Evolutionary conservation across 2,329 filamentous ascomycete genomes (phyloP), one percentile per base, ranked within the genome.

Genomic region (Emmonsiellopsis sp.): DNA sequence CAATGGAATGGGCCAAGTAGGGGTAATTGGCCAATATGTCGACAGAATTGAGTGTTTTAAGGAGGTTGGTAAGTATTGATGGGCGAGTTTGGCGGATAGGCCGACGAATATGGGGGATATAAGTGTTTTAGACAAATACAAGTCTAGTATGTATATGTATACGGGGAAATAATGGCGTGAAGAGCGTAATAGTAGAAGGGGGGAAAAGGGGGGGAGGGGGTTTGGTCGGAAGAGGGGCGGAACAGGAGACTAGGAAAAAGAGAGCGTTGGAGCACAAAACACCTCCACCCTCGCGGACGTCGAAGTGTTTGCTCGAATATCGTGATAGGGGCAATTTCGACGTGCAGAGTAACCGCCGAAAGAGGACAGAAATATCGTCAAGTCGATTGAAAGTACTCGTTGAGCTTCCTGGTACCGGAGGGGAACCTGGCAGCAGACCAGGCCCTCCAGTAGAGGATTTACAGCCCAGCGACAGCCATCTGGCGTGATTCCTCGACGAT

Each of bases 401-500:
- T 84, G 85, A 86, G 85, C 87, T 89, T 86, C 83, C 50, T 83
- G 85, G 86, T 89, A 87, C 90, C 82, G 54, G 56, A 58, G 48
- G 46, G 50, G 44, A 46, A 52, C 11, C 15, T 16, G 38, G 8
- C 30, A 37, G 49, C 53, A 40, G 31, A n/a, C 42, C 54, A 51
- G 72, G 76, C 78, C 82, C 83, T 84, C 84, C 83, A 90, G 86
- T 85, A 84, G 73, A 83, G 81, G 75, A 81, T 89, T 91, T 90
- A 94, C 86, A 92, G 87, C 86, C 86, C 85, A 87, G 83, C 85
- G 85, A 86, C 77, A 79, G 85, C 83, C 84, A 75, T 75, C 79
- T 82, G 81, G 82, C 82, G 81, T 84, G 85, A 73, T 76, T 78
- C 78, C 77, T 86, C 83, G 85, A 87, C 84, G 78, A 84, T 85